phyloP scores from a whole-genome alignment of 257 asterid genomes.

The Capsicum chinense region DNA sequence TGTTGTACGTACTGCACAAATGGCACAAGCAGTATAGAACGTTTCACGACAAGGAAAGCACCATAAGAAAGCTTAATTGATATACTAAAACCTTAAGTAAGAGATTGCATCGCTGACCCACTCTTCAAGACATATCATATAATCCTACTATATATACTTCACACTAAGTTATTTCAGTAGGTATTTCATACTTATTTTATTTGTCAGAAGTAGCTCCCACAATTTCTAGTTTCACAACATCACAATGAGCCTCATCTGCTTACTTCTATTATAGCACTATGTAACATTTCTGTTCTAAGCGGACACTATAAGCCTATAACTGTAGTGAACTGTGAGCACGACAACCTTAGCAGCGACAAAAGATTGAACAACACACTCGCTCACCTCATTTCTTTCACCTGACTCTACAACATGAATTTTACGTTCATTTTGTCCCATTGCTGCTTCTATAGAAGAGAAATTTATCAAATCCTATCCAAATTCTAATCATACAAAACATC shows the following conservation, averaged over 20 bases:
- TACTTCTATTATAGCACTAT: neutral
- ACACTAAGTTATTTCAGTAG: too few relatives aligned
- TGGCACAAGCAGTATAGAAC: constrained; percentile 16
- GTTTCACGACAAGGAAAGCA: neutral
- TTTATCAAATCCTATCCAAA: constrained; percentile 18
- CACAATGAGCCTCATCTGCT: neutral
- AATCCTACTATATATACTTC: neutral
- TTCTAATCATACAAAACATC: neutral
- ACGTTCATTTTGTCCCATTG: neutral
- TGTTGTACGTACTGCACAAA: neutral
- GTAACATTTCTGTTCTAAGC: neutral
- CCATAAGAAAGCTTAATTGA: constrained; percentile 9
- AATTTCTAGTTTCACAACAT: neutral
- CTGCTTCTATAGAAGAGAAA: neutral
- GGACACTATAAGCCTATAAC: neutral
- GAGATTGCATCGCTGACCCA: neutral
- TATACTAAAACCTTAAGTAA: neutral
- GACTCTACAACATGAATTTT: neutral
- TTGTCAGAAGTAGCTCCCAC: neutral
- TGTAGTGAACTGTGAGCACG: neutral
- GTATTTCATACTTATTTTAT: too few relatives aligned
- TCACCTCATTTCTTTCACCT: neutral
- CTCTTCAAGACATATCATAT: neutral
- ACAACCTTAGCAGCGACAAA: neutral
- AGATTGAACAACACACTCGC: neutral